These are phyloP conservation scores for Fusarium veterinarium DNA, from an alignment of 2,329 filamentous ascomycete genomes.

Conservation along the genomic window DNA sequence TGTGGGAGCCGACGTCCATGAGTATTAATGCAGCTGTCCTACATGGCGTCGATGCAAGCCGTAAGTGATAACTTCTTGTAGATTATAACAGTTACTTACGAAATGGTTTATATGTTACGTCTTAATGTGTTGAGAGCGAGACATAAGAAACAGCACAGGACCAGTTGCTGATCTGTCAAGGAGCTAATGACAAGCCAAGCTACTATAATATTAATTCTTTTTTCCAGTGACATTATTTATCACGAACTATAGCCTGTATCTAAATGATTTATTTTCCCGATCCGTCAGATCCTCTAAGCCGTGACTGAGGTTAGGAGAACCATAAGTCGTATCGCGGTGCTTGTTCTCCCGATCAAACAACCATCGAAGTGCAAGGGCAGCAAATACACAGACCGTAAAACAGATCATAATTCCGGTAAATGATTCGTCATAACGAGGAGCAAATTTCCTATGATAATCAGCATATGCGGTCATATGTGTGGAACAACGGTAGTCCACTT, in stretches of 20 bases:
- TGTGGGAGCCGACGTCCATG: too few species aligned
- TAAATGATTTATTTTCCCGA: background rate
- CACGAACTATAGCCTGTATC: background rate
- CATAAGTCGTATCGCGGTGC: background rate
- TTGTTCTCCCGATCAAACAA: background rate
- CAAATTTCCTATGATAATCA: background rate
- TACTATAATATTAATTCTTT: too few species aligned
- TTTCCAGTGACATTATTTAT: too few species aligned
- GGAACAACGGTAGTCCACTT: rapidly evolving
- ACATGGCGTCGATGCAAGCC: too few species aligned
- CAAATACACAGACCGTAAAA: background rate
- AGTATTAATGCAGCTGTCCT: too few species aligned
- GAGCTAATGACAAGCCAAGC: too few species aligned
- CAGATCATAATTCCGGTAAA: background rate
- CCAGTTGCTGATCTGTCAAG: too few species aligned
- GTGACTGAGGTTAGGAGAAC: background rate
- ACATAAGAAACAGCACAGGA: too few species aligned
- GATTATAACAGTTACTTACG: too few species aligned
- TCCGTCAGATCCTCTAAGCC: background rate
- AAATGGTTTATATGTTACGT: too few species aligned
- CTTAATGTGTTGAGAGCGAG: too few species aligned
- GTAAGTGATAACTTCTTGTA: too few species aligned
- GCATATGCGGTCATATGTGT: background rate
- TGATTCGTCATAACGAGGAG: background rate
- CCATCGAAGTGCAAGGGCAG: background rate